phyloP scores from a whole-genome alignment of 2,329 filamentous ascomycete genomes.

The Sordariomycetes sp. region DNA sequence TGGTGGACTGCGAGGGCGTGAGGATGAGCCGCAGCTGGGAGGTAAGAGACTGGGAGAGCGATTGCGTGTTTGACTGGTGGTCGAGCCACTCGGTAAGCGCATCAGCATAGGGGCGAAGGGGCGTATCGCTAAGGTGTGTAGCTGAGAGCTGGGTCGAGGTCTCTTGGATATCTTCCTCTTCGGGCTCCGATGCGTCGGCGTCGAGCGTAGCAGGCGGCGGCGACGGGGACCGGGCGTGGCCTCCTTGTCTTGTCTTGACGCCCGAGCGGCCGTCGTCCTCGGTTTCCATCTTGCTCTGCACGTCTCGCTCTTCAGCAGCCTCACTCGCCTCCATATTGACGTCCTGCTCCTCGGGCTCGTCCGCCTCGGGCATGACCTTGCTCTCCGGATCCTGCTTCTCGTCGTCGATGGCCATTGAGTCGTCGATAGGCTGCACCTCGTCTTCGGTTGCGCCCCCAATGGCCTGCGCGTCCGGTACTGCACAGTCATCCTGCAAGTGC shows the following conservation, averaged over 20 bases:
- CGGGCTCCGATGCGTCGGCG: constrained; percentile 28
- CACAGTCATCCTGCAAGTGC: constrained; percentile 77
- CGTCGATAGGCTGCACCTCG: constrained; percentile 74
- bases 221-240: constrained; percentile 41
- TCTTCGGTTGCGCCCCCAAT: constrained; percentile 83
- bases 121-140: constrained; percentile 54
- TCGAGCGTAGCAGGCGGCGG: constrained; percentile 15
- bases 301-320: constrained; percentile 24
- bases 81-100: constrained; percentile 71
- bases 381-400: constrained; percentile 42
- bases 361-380: constrained; percentile 42
- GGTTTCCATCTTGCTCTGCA: constrained; percentile 24
- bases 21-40: constrained; percentile 94
- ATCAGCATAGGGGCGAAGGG: constrained; percentile 37
- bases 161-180: constrained; percentile 36
- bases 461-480: constrained; percentile 78
- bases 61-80: constrained; percentile 75
- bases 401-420: constrained; percentile 77
- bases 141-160: constrained; percentile 55
- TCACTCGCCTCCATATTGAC: constrained; percentile 17
- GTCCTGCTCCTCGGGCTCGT: constrained; percentile 32
- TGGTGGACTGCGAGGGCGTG: constrained; percentile 86
- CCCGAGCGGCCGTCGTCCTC: constrained; percentile 47
- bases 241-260: constrained; percentile 48
- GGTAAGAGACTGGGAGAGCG: constrained; percentile 78